Evolutionary conservation across 306 rosid species (phyloP).

Genomic region (Cicer chorassanicum): DNA sequence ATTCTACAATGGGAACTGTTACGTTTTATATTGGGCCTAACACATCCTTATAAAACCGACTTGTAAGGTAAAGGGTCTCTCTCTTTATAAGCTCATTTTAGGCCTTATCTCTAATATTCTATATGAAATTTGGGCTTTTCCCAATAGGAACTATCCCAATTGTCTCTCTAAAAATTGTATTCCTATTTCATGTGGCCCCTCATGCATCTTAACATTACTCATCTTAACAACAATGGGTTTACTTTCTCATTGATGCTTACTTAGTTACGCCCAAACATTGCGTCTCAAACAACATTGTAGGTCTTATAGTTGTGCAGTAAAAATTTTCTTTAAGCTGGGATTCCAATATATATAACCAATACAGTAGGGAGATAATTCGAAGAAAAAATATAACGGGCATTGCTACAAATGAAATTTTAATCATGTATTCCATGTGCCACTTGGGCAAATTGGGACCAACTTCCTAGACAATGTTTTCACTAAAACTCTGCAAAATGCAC

Average conservation of each 20-base stretch:
- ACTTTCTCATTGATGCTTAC: not conserved
- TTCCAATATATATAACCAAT: conserved; percentile 12
- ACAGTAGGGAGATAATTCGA: conserved; percentile 8
- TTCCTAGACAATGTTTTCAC: conserved; percentile 19
- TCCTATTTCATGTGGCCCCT: not conserved
- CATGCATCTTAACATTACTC: not conserved
- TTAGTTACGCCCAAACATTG: not conserved
- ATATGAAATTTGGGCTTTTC: not conserved
- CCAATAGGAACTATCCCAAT: not conserved
- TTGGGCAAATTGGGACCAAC: conserved; percentile 1
- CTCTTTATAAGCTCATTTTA: too few species aligned
- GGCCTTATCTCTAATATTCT: too few species aligned
- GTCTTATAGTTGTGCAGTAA: not conserved
- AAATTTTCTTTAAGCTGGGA: not conserved
- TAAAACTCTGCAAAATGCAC: conserved; percentile 10
- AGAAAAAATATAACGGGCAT: not conserved
- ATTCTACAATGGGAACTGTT: not conserved
- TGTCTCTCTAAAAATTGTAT: conserved; percentile 7
- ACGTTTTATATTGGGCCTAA: too few species aligned
- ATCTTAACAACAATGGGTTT: not conserved
- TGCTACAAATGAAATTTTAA: not conserved
- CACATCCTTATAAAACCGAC: too few species aligned
- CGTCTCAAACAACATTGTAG: not conserved
- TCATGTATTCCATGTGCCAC: not conserved
- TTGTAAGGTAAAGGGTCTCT: too few species aligned